Evolutionary conservation across 2,329 filamentous ascomycete species (phyloP), one percentile per base, ranked within the genome.

Genomic region (Emergomyces africanus): DNA sequence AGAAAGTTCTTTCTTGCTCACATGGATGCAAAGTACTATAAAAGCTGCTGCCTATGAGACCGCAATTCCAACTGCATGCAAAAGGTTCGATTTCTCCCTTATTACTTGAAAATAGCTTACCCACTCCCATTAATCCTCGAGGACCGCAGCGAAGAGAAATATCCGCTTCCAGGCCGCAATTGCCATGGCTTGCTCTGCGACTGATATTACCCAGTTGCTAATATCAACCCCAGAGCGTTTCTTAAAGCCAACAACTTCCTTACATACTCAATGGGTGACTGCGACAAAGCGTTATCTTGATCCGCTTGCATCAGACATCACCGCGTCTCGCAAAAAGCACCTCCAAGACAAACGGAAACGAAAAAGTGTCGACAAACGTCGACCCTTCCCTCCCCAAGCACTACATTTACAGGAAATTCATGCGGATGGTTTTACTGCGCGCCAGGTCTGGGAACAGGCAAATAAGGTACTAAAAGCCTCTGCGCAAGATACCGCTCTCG

Each of bases 381-480:
- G 72, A 39, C 67, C 66, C 8, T 48, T 39, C 6, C 28, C 37
- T 41, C 51, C 58, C 25, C 50, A 59, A 54, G 53, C 50, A 63
- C 74, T 96, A 63, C 90, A 90, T 67, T 77, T 96, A 67, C 86
- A 88, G 66, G 90, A 88, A 72, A 78, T 99, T 18, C 88, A 96
- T 70, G 78, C 90, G 6, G 84, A 95, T 60, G 94, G 92, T 0
- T 96, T 97, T 66, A 88, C 88, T 66, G 86, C 88, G 12, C 83
- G 86, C 23, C 92, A 97, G 73, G 85, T 99, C 49, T 99, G 92
- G 88, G 89, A 96, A 72, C 94, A 99, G 75, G 88, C 90, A 9
- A 86, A 85, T 68, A 84, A 88, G 66, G 89, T 97, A 23, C 85
- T 97, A 60, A 81, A 87, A 62, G 82, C 84, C 53, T 74, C 85